Conservation (phyloP, 768 basidiomycete species). For the Mycena belliarum region DNA sequence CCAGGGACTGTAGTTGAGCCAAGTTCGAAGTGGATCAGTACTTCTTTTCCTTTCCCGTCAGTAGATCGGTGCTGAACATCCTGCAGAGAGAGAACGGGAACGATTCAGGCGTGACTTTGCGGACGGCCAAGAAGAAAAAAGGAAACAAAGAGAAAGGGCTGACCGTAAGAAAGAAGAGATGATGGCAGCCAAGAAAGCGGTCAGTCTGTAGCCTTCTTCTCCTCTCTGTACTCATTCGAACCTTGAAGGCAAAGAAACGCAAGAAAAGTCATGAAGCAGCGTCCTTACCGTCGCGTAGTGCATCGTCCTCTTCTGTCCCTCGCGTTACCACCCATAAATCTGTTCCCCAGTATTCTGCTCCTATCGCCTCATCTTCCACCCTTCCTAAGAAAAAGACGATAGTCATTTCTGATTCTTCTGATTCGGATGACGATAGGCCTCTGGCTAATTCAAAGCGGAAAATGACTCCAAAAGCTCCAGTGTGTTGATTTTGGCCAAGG, state of each 20-base stretch:
- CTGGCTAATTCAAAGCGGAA: constrained; percentile 9
- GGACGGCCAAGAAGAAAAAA: constrained; percentile 3
- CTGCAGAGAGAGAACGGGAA: constrained; percentile 10
- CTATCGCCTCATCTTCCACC: neutral
- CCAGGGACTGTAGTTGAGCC: constrained; percentile 36
- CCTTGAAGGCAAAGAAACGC: constrained; percentile 8
- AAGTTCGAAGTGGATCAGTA: constrained; percentile 46
- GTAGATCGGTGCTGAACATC: neutral
- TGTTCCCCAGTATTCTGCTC: constrained; percentile 3
- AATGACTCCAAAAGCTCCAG: neutral
- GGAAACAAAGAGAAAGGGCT: constrained; percentile 17
- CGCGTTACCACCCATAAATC: neutral
- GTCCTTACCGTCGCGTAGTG: constrained; percentile 11
- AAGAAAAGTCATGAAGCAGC: constrained; percentile 2
- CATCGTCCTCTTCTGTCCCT: constrained; percentile 5
- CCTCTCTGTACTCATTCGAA: neutral
- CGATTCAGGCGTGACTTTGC: constrained; percentile 10
- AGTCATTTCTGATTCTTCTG: constrained; percentile 2
- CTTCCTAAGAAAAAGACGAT: constrained; percentile 12
- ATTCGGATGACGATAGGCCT: constrained; percentile 14
- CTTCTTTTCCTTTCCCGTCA: neutral
- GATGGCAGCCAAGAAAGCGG: constrained; percentile 13
- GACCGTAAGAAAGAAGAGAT: constrained; percentile 6
- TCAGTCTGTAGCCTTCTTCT: neutral
- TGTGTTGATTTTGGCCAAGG: neutral